Evolutionary conservation across 1,139 yeast genomes (phyloP), one percentile per base, ranked within the genome.

Genomic region (Debaryomyces fabryi): DNA sequence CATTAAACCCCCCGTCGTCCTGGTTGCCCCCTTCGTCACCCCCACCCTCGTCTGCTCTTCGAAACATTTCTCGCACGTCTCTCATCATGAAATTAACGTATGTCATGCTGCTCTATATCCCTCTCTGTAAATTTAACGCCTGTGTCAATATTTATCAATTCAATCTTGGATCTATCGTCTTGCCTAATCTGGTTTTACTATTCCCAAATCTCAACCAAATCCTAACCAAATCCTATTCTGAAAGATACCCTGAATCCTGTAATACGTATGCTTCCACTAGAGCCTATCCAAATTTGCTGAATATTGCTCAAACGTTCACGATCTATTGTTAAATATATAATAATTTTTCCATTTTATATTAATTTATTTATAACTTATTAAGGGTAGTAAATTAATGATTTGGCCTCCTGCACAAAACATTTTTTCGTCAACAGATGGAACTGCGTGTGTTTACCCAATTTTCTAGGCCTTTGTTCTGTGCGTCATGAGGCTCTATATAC

Each of bases 291-390:
- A 27, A 27, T 27, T 12, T 32, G 12, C 6, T 7, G 15, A 15
- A 15, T 15, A 4, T 15, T 32, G 35, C 16, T 32, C 20, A 10
- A 16, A 32, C 35, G 12, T 20, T 21, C 15, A 20, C 24, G 25
- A 35, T 35, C 13, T 20, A n/a, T 35, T 35, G 4, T 20, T 18
- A 13, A 34, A 34, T 35, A 35, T 35, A 35, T 35, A 35, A 16
- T 16, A 20, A 35, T 35, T 32, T 13, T 32, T 15, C 35, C 35
- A 20, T 37, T 37, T n/a, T 23, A 23, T 23, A 18, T 10, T 13
- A 21, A 30, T 18, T 39, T 40, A 40, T 40, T 40, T 40, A 40
- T 40, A 40, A 40, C 23, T 30, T 40, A 27, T 40, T 40, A 29
- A 21, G 36, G 20, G 43, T 40, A 40, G 43, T 40, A 12, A 30